Evolutionary conservation across 257 asterid species (phyloP), one percentile per base, ranked within the genome.

Genomic region (Petrea volubilis): DNA sequence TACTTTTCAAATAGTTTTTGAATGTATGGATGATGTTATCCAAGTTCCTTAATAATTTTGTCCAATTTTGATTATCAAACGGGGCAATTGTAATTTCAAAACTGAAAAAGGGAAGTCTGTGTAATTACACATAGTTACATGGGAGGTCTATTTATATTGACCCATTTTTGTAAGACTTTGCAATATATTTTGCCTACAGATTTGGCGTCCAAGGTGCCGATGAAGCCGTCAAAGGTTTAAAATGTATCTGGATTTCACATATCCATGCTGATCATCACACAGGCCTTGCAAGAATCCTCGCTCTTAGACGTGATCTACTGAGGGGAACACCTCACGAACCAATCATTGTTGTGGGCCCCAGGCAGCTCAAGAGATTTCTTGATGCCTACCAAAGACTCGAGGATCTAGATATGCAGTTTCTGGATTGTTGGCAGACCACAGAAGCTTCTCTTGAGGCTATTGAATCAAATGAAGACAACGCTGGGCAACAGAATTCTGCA

Each of bases 191-290:
- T 64, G 28, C 62, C 60, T 55, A 57, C 86, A 94, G 99, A 74
- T 95, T 85, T 65, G 98, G 99, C 7, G 67, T 90, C 53, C 78
- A 83, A 50, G 94, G 96, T 33, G 98, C 96, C 8, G 98, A 95
- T 20, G 96, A 90, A 41, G 93, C 88, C 61, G 79, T 95, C 14
- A 83, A 77, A 84, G 83, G 86, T 34, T 76, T 95, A 72, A 86
- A 76, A 78, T 95, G 93, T 41, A 87, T 95, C 44, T 95, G 98
- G 99, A 92, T 95, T 68, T 95, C 99, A 34, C 99, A 95, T 77
- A 95, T 95, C 60, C 99, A 95, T 24, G 99, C 98, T 7, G 98
- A 95, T 82, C 99, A 95, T 68, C 99, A 95, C 64, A 87, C 98
- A 0, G 98, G 99, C 33, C 93, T 95, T 8, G 99, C 98, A 20